phyloP scores from a whole-genome alignment of 345 rosid species.

The Acer saccharum region DNA sequence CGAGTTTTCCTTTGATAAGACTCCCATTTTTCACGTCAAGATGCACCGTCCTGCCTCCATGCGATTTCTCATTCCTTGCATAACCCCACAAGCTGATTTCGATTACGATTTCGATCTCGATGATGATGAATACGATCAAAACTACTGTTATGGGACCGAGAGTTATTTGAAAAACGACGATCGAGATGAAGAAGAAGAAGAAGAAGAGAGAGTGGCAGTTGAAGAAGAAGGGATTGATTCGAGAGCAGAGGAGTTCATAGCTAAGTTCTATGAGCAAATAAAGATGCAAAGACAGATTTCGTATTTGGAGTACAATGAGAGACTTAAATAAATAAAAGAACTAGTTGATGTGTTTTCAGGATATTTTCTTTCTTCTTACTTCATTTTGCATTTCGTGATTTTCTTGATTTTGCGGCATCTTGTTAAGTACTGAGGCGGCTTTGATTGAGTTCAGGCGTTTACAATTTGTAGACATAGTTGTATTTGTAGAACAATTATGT shows the following conservation, averaged over 20 bases:
- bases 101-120: constrained; percentile 48
- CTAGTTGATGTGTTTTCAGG: background rate
- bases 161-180: constrained; percentile 20
- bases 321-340: constrained; percentile 7
- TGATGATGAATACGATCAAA: constrained; percentile 23
- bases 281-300: constrained; percentile 87
- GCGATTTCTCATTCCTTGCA: constrained; percentile 76
- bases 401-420: constrained; percentile 5
- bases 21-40: constrained; percentile 72
- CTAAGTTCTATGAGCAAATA: constrained; percentile 68
- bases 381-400: too few species aligned
- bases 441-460: constrained; percentile 15
- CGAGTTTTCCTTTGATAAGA: constrained; percentile 82
- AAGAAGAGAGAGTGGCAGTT: constrained; percentile 22
- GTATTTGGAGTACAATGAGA: constrained; percentile 48
- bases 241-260: constrained; percentile 89
- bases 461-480: background rate
- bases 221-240: constrained; percentile 75
- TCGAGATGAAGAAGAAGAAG: constrained; percentile 24
- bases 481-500: background rate
- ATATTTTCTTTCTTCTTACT: background rate
- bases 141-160: constrained; percentile 28
- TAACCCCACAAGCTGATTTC: constrained; percentile 53
- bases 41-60: constrained; percentile 65
- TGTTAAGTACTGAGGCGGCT: constrained; percentile 23